A percentile compares a stretch with the other conserved stretches of the same genome.
Conservation (phyloP, 2,329 filamentous ascomycete species). For the Penicillium concentricum region DNA sequence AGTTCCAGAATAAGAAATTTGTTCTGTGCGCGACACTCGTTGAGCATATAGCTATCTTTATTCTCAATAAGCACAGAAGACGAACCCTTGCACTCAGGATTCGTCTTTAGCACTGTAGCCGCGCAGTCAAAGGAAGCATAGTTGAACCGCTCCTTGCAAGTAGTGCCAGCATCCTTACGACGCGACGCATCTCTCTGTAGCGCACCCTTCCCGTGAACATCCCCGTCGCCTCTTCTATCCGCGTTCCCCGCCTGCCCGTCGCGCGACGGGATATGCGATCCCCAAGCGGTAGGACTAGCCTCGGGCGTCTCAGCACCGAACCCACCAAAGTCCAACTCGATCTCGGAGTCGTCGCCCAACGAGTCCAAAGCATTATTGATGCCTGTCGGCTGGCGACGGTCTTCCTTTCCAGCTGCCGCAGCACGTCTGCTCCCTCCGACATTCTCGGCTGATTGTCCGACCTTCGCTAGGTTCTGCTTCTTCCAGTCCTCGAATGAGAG, state of each 20-base stretch:
- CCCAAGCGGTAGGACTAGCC: constrained; percentile 34
- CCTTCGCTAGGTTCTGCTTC: constrained; percentile 82
- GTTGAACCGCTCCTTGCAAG: constrained; percentile 96
- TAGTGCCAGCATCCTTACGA: constrained; percentile 92
- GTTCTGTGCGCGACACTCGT: constrained; percentile 80
- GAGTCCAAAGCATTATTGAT: constrained; percentile 71
- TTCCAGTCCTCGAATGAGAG: constrained; percentile 99
- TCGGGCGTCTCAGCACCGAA: constrained; percentile 53
- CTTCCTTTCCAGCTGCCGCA: constrained; percentile 50
- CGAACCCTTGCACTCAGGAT: constrained; percentile 78
- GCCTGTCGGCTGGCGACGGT: constrained; percentile 48
- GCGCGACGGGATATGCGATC: constrained; percentile 28
- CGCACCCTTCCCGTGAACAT: constrained; percentile 44
- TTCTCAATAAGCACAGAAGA: constrained; percentile 91
- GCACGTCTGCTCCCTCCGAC: constrained; percentile 57
- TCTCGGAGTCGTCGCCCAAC: constrained; percentile 84
- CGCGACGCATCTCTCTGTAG: constrained; percentile 58
- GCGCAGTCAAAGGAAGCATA: constrained; percentile 97
- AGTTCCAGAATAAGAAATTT: constrained; percentile 95
- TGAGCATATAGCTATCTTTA: constrained; percentile 97
- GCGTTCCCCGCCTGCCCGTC: constrained; percentile 13
- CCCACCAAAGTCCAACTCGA: constrained; percentile 68
- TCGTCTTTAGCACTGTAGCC: constrained; percentile 88
- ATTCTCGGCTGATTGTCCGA: constrained; percentile 73
- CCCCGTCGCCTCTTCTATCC: constrained; percentile 14